Percentiles rank a stretch among this genome's conserved stretches.
Evolutionary conservation across 2,329 filamentous ascomycete species (phyloP).

Genomic region (Pseudopyricularia javanii): DNA sequence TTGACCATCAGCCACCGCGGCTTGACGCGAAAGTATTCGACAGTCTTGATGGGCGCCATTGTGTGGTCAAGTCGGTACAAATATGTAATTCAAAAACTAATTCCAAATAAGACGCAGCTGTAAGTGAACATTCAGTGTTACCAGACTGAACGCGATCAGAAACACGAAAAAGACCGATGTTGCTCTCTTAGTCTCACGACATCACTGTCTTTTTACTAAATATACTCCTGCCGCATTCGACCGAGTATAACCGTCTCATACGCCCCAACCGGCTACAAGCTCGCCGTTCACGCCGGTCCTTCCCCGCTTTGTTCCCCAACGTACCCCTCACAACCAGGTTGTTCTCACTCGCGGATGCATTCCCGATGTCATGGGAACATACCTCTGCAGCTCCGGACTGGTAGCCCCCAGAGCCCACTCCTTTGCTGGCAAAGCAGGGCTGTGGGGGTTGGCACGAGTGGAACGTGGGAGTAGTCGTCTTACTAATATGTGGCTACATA

Average conservation of each 20-base stretch:
- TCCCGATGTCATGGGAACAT: background rate
- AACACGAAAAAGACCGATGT: too few relatives aligned
- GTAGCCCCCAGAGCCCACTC: too few relatives aligned
- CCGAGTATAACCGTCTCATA: background rate
- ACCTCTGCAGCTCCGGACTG: too few relatives aligned
- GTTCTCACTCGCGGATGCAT: background rate
- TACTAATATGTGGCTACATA: too few relatives aligned
- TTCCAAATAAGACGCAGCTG: too few relatives aligned
- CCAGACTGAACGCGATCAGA: too few relatives aligned
- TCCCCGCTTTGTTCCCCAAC: background rate
- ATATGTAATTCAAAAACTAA: too few relatives aligned
- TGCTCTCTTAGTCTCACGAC: too few relatives aligned
- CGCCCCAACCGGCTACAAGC: background rate
- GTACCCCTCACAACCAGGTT: background rate
- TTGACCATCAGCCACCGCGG: conserved; percentile 61
- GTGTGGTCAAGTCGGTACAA: background rate
- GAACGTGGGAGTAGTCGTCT: too few relatives aligned
- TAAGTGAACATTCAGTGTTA: too few relatives aligned
- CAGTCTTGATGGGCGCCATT: conserved; percentile 32
- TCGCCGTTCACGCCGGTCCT: background rate
- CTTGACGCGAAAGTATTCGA: conserved; percentile 55
- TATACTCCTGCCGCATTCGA: background rate
- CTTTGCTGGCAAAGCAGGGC: too few relatives aligned
- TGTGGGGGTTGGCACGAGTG: too few relatives aligned
- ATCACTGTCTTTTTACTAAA: background rate